These are phyloP conservation scores for Escallonia rubra DNA, from an alignment of 129 eudicot species.

Conservation along the genomic window DNA sequence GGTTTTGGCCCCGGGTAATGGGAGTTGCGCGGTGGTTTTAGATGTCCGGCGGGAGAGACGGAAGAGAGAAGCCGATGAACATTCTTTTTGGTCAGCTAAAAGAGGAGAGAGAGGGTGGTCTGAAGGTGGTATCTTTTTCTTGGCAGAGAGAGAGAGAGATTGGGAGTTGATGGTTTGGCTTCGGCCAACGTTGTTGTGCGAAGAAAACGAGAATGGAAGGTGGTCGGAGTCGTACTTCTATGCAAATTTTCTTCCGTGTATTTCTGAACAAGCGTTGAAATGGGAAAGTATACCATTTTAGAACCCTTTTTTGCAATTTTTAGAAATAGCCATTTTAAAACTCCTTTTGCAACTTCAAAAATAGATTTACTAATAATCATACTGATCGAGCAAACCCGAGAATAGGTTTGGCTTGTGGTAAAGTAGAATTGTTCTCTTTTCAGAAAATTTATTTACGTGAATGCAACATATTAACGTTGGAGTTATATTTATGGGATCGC, in stretches of 20 bases:
- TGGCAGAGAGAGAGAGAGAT: slow-evolving; percentile 8
- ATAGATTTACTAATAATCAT: no score
- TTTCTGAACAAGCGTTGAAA: not conserved
- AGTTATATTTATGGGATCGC: no score
- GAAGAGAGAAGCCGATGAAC: not conserved
- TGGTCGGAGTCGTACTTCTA: not conserved
- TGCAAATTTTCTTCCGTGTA: not conserved
- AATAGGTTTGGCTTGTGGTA: no score
- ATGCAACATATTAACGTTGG: no score
- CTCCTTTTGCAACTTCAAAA: no score
- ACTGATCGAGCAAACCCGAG: no score
- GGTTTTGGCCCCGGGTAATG: not conserved
- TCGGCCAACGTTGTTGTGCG: not conserved
- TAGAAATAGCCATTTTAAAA: no score
- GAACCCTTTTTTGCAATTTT: no score
- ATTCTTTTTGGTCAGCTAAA: not conserved
- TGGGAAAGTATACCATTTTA: no score
- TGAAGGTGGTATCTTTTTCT: slow-evolving; percentile 8
- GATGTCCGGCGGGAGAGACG: slow-evolving; percentile 14
- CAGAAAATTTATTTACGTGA: no score
- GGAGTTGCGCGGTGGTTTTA: not conserved
- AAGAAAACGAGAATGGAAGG: slow-evolving; percentile 1
- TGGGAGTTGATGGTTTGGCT: not conserved
- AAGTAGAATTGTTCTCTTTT: no score
- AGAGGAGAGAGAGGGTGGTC: slow-evolving; percentile 3